Evolutionary conservation across 1,139 yeast species (phyloP).

Genomic region (Protomyces inouyei): DNA sequence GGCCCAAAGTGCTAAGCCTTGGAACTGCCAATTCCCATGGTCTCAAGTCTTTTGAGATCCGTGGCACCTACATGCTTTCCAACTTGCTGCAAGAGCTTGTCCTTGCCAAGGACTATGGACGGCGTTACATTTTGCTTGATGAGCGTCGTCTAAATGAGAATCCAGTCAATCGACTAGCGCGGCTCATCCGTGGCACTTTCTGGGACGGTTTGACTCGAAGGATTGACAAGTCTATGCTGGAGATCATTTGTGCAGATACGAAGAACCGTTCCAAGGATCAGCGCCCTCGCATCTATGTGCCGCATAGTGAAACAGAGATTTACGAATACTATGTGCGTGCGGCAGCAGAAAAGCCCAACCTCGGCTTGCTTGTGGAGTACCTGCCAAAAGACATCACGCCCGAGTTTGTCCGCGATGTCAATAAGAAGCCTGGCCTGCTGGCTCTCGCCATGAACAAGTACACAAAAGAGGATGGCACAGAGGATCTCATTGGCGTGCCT

Average conservation of each 20-base stretch:
- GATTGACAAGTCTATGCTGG: constrained; percentile 58
- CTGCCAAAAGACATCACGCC: constrained; percentile 58
- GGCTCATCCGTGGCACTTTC: constrained; percentile 71
- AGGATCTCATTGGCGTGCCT: constrained; percentile 63
- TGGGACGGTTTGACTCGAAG: constrained; percentile 77
- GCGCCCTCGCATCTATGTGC: constrained; percentile 74
- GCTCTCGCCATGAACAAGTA: constrained; percentile 61
- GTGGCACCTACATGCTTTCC: constrained; percentile 90
- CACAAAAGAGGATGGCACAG: constrained; percentile 49
- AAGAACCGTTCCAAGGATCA: constrained; percentile 61
- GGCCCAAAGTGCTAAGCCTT: constrained; percentile 79
- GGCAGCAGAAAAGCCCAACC: constrained; percentile 53
- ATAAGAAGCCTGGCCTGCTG: constrained; percentile 77
- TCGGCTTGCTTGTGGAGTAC: constrained; percentile 68
- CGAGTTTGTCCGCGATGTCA: constrained; percentile 68
- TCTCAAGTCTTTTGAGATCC: constrained; percentile 48
- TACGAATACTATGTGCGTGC: constrained; percentile 61
- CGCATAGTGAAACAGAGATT: constrained; percentile 64
- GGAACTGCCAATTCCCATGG: constrained; percentile 55
- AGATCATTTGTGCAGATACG: constrained; percentile 68
- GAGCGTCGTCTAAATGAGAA: constrained; percentile 81
- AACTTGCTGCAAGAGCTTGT: constrained; percentile 85
- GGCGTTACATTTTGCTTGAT: constrained; percentile 70
- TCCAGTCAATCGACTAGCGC: constrained; percentile 71
- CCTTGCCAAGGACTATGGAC: constrained; percentile 74